Percentiles rank a stretch among this genome's conserved stretches.
phyloP scores from a whole-genome alignment of 306 rosid species.

The Glycine soja region DNA sequence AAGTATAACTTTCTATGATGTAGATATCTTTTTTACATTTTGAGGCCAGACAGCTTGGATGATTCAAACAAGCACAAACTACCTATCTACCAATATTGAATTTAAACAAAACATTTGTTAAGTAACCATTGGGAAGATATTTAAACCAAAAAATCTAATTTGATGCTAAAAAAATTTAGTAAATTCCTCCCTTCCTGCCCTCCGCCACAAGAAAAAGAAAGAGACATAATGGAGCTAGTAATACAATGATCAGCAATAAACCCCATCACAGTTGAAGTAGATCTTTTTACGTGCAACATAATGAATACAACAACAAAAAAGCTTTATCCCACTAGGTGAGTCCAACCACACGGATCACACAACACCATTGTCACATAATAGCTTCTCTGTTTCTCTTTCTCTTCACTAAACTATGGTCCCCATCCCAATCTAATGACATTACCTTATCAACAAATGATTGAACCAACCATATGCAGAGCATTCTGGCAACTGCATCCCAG shows the following conservation, averaged over 20 bases:
- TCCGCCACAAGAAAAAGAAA: neutral
- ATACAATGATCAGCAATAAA: conserved; percentile 21
- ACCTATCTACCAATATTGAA: conserved; percentile 13
- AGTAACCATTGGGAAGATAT: neutral
- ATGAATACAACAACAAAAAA: neutral
- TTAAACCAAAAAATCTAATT: conserved; percentile 25
- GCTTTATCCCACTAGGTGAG: neutral
- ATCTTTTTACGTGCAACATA: conserved; percentile 1
- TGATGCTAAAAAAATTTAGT: conserved; percentile 2
- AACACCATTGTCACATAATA: conserved; percentile 6
- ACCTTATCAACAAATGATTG: conserved; percentile 18
- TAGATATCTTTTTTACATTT: conserved; percentile 22
- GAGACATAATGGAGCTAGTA: conserved; percentile 1
- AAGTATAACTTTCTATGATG: conserved; percentile 12
- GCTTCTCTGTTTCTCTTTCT: neutral
- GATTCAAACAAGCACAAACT: conserved; percentile 32
- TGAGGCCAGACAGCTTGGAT: conserved; percentile 12
- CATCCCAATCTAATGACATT: conserved; percentile 10
- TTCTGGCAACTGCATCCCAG: conserved; percentile 19
- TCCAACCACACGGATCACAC: neutral
- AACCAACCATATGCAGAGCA: conserved; percentile 34
- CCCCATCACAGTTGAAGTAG: conserved; percentile 6
- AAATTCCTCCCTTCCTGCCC: conserved; percentile 7
- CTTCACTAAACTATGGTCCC: conserved; percentile 21
- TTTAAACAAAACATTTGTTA: conserved; percentile 20